A percentile compares a stretch with the other conserved stretches of the same genome.
These are phyloP conservation scores for Pestalotiopsis sp. DNA, from an alignment of 2,329 filamentous ascomycete genomes.

Conservation along the genomic window DNA sequence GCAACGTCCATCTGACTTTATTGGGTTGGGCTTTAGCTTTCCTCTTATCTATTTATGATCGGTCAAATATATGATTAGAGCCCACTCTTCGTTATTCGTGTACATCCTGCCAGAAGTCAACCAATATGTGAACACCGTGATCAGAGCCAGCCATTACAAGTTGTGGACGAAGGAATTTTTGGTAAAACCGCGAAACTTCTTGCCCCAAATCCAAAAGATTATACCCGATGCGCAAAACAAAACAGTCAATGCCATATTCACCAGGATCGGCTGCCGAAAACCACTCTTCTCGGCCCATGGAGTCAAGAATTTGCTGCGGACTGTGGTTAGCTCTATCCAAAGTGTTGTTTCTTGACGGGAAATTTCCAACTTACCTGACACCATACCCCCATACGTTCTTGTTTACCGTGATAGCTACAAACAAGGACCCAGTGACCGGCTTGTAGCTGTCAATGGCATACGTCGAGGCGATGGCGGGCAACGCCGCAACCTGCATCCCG, in stretches of 20 bases:
- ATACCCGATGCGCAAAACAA: conserved; percentile 21
- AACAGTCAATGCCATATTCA: conserved; percentile 29
- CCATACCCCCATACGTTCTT: conserved; percentile 33
- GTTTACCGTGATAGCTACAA: conserved; percentile 59
- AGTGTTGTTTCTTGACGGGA: neutral
- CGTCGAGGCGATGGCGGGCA: conserved; percentile 60
- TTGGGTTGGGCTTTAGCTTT: too few relatives aligned
- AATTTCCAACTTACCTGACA: conserved; percentile 18
- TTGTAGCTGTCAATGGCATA: conserved; percentile 69
- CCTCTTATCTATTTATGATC: too few relatives aligned
- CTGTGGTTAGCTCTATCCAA: neutral
- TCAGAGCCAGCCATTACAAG: neutral
- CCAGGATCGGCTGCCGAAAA: conserved; percentile 27
- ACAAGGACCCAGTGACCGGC: conserved; percentile 61
- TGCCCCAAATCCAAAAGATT: conserved; percentile 31
- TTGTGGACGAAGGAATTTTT: conserved; percentile 27
- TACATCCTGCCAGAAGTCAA: neutral
- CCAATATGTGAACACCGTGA: neutral
- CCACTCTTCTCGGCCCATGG: conserved; percentile 27
- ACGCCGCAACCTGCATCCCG: conserved; percentile 42
- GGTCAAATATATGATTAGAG: too few relatives aligned
- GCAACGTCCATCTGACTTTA: too few relatives aligned
- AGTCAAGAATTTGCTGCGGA: conserved; percentile 28
- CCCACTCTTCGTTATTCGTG: too few relatives aligned
- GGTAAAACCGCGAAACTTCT: conserved; percentile 16